Evolutionary conservation across 1,284 basidiomycete genomes (phyloP).

Genomic region (Kwoniella shivajii): DNA sequence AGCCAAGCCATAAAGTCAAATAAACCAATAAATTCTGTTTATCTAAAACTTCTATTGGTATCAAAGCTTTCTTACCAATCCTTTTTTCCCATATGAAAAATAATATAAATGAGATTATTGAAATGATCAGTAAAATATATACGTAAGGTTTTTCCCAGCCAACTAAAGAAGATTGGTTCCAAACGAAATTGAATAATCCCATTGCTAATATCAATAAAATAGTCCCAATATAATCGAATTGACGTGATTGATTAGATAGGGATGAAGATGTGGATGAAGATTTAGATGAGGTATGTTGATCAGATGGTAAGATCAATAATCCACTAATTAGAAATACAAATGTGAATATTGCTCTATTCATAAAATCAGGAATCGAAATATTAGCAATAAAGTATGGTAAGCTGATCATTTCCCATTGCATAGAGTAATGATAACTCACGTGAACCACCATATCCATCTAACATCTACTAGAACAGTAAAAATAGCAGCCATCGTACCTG

Average conservation of each 20-base stretch:
- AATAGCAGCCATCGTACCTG: slow-evolving; percentile 26
- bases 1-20: slow-evolving; percentile 34
- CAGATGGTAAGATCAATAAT: slow-evolving; percentile 24
- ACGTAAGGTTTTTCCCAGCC: slow-evolving; percentile 36
- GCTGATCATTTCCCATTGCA: background rate
- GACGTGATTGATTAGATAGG: background rate
- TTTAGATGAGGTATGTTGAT: slow-evolving; percentile 9
- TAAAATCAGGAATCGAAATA: slow-evolving; percentile 16
- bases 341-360: slow-evolving; percentile 24
- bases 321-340: slow-evolving; percentile 21
- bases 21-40: slow-evolving; percentile 30
- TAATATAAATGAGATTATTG: slow-evolving; percentile 20
- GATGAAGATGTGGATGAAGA: slow-evolving; percentile 1
- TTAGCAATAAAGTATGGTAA: slow-evolving; percentile 22
- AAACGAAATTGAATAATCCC: slow-evolving; percentile 39
- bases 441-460: slow-evolving; percentile 36
- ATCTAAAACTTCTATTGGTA: slow-evolving; percentile 29
- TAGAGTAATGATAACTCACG: slow-evolving; percentile 17
- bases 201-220: slow-evolving; percentile 27
- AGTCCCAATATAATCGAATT: slow-evolving; percentile 30
- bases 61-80: slow-evolving; percentile 27
- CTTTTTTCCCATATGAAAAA: slow-evolving; percentile 33
- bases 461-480: slow-evolving; percentile 23
- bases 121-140: slow-evolving; percentile 31
- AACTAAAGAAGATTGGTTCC: slow-evolving; percentile 38